Base-by-base conservation (phyloP, 805 yeast species). In the Candida nemodendra region DNA sequence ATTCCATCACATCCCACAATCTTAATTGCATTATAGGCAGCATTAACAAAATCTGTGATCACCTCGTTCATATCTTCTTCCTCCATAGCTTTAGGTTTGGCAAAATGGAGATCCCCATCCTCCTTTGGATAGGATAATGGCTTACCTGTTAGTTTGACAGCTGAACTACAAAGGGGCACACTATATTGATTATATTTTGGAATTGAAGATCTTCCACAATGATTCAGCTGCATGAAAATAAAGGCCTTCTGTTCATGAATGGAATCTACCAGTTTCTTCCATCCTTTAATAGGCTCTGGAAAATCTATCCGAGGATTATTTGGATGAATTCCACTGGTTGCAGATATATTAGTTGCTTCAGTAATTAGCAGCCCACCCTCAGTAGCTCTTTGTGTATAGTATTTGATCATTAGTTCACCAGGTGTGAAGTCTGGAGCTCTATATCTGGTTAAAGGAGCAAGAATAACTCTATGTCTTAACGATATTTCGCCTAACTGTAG, bases 371-470 rank as follows among this genome's bases (percentile, higher is more conserved):
- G 50, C 1, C 69, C 69, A 1, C 67, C 66, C 18, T 30, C 37
- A 25, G 54, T 50, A 3, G 69, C 50, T 39, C 69, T 51, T 26
- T 60, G 59, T 19, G 44, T 48, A 41, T 64, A 65, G 39, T 63
- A 57, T 35, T 60, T 47, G 4, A 55, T 41, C 39, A 44, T 42
- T 14, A 64, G 37, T 24, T 62, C 62, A 1, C 63, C 55, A 3
- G 71, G 69, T 5, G 51, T 41, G 34, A 18, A 27, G n/a, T 53
- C 42, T 4, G 52, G 50, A 27, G 65, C 61, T 32, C 78, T 59
- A 39, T 50, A 34, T 41, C 80, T 61, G 18, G 79, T 74, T 45
- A 72, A 54, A 13, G 81, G 80, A 2, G 79, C 71, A 32, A 65
- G 45, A 4, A 61, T 72, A 15, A 72, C 50, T 29, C 76, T 56